Conservation (phyloP, 352 stramenopile species). For the Pythium insidiosum region DNA sequence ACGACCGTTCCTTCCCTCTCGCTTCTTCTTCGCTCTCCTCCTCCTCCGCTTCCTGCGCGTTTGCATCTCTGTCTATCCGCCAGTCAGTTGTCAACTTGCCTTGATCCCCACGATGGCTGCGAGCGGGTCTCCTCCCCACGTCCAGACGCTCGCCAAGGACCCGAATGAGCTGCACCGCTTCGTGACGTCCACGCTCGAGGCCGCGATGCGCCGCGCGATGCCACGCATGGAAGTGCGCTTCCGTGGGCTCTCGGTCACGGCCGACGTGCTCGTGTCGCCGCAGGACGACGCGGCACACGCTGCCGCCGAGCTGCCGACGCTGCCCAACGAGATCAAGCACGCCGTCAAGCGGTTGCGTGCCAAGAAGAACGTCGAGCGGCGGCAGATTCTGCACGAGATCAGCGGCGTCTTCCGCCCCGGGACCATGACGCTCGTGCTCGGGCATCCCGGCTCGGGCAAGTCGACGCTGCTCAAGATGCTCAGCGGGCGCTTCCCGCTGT, state of each 20-base stretch:
- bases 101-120: not conserved
- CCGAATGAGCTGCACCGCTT: conserved; percentile 26
- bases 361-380: conserved; percentile 32
- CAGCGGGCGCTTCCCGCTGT: conserved; percentile 29
- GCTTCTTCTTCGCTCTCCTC: too few relatives aligned
- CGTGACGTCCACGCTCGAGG: conserved; percentile 21
- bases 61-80: too few relatives aligned
- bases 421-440: too few relatives aligned
- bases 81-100: too few relatives aligned
- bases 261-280: conserved; percentile 16
- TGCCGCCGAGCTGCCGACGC: conserved; percentile 22
- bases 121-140: not conserved
- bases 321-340: conserved; percentile 35
- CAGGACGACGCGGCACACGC: conserved; percentile 8
- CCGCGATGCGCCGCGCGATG: conserved; percentile 27
- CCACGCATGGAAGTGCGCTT: conserved; percentile 37
- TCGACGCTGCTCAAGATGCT: conserved; percentile 27
- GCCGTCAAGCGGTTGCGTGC: conserved; percentile 16
- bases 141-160: conserved; percentile 21
- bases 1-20: too few relatives aligned
- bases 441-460: too few relatives aligned
- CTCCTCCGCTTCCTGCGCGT: too few relatives aligned
- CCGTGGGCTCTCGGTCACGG: conserved; percentile 7
- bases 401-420: conserved; percentile 40
- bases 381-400: conserved; percentile 37